Evolutionary conservation across 2,329 filamentous ascomycete genomes (phyloP).

Genomic region (Fusarium euwallaceae): DNA sequence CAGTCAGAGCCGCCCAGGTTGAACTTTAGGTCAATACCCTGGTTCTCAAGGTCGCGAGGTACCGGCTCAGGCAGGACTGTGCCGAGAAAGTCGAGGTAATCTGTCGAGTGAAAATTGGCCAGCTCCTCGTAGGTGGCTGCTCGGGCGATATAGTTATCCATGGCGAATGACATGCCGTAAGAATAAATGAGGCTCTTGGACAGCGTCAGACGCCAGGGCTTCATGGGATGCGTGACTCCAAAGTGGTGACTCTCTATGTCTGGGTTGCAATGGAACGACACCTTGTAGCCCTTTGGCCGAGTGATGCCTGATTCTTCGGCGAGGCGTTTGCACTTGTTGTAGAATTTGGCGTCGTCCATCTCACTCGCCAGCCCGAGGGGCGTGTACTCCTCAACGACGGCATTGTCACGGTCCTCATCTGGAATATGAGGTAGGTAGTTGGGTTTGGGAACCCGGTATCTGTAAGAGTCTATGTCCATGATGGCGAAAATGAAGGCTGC

Average conservation of each 20-base stretch:
- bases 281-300: conserved; percentile 85
- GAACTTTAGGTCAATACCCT: conserved; percentile 77
- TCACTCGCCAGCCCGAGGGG: conserved; percentile 65
- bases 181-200: conserved; percentile 95
- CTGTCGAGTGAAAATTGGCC: conserved; percentile 84
- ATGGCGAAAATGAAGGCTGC: conserved; percentile 16
- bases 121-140: conserved; percentile 90
- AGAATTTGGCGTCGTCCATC: conserved; percentile 68
- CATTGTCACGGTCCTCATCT: conserved; percentile 64
- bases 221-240: conserved; percentile 97
- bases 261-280: conserved; percentile 96
- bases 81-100: conserved; percentile 91
- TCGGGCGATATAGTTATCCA: conserved; percentile 92
- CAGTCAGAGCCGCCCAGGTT: conserved; percentile 94
- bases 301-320: conserved; percentile 77
- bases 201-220: conserved; percentile 95
- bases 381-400: conserved; percentile 65
- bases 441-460: conserved; percentile 67
- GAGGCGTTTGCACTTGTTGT: conserved; percentile 68
- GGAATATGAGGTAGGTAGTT: conserved; percentile 71
- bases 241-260: conserved; percentile 98
- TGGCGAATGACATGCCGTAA: conserved; percentile 95
- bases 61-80: conserved; percentile 75
- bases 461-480: conserved; percentile 62
- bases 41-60: conserved; percentile 74